Percentiles rank a stretch among this genome's conserved stretches.
Evolutionary conservation across 148 eudicot genomes (phyloP).

Genomic region (Amaranthus cruentus): DNA sequence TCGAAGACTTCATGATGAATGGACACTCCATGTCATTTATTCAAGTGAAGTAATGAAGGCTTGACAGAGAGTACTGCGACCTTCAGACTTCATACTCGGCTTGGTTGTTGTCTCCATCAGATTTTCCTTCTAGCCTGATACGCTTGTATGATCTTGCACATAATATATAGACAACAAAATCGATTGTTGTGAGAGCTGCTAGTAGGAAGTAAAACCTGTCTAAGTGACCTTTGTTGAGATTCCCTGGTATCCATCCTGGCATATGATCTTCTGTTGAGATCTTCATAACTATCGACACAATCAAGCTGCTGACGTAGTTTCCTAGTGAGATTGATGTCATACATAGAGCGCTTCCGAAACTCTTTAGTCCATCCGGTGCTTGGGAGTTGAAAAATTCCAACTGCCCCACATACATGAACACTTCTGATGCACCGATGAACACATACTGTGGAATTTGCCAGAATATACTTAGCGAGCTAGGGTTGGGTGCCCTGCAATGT

Average conservation of each 20-base stretch:
- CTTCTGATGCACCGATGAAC: constrained; percentile 81
- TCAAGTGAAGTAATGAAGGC: constrained; percentile 15
- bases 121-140: constrained; percentile 51
- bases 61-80: neutral
- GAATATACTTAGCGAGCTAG: constrained; percentile 69
- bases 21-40: constrained; percentile 1
- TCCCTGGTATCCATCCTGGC: constrained; percentile 95
- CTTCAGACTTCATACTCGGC: constrained; percentile 26
- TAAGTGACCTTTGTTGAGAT: constrained; percentile 75
- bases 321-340: constrained; percentile 96
- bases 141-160: constrained; percentile 74
- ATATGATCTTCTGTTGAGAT: constrained; percentile 59
- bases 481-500: constrained; percentile 40
- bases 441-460: constrained; percentile 93
- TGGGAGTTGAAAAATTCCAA: constrained; percentile 89
- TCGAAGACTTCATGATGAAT: constrained; percentile 5
- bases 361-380: constrained; percentile 83
- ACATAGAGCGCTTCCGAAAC: constrained; percentile 89
- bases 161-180: constrained; percentile 48
- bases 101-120: constrained; percentile 24
- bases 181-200: constrained; percentile 56
- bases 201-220: constrained; percentile 78
- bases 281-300: constrained; percentile 70
- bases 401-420: constrained; percentile 91
- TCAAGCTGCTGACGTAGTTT: constrained; percentile 73